Conservation (phyloP, 2,329 filamentous ascomycete genomes). For the Diaporthe longicolla region DNA sequence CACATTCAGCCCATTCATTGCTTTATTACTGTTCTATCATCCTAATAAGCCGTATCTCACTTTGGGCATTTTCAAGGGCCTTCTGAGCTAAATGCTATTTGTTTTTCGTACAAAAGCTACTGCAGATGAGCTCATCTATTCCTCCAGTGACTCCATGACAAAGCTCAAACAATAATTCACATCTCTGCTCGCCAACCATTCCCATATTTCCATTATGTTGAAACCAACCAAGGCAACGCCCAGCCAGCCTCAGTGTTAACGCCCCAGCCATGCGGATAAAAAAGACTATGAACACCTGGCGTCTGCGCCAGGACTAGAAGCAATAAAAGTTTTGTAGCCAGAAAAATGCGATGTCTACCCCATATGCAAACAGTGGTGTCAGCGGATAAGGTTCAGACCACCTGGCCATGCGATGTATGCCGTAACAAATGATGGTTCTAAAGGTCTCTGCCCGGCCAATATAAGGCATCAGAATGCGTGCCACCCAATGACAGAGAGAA, state of each 20-base stretch:
- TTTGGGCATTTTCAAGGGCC: not conserved
- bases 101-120: slow-evolving; percentile 34
- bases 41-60: not conserved
- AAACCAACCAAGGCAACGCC: slow-evolving; percentile 32
- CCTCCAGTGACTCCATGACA: slow-evolving; percentile 25
- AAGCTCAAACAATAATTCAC: slow-evolving; percentile 25
- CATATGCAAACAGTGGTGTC: slow-evolving; percentile 37
- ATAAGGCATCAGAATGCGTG: slow-evolving; percentile 7
- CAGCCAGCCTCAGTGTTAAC: slow-evolving; percentile 25
- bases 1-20: not conserved
- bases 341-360: slow-evolving; percentile 38
- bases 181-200: slow-evolving; percentile 14
- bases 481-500: slow-evolving; percentile 16
- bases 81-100: slow-evolving; percentile 8
- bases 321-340: slow-evolving; percentile 39
- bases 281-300: slow-evolving; percentile 25
- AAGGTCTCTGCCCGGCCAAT: slow-evolving; percentile 14
- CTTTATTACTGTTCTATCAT: not conserved
- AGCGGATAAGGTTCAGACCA: slow-evolving; percentile 23
- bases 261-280: slow-evolving; percentile 42
- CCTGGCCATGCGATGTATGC: slow-evolving; percentile 40
- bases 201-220: slow-evolving; percentile 28
- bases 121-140: slow-evolving; percentile 27
- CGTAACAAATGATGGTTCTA: slow-evolving; percentile 32
- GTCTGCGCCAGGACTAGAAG: slow-evolving; percentile 26